A percentile compares a stretch with the other conserved stretches of the same genome.
These are phyloP conservation scores for Earliella scabrosa DNA, from an alignment of 1,284 basidiomycete species.

Conservation along the genomic window DNA sequence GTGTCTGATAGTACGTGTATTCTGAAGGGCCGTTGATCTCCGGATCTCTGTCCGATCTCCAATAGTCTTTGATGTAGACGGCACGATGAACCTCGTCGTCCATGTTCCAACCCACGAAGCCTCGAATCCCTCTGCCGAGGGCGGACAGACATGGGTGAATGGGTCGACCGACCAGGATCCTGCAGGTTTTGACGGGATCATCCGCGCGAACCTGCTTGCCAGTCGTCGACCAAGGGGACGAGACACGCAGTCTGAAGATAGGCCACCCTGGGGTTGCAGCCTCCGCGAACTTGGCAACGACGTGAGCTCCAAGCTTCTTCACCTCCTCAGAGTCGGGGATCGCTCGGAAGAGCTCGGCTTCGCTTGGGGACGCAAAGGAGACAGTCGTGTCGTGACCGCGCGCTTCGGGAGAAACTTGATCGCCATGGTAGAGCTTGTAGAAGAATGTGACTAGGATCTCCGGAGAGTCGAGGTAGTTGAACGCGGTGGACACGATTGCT, in stretches of 20 bases:
- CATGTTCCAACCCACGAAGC: background rate
- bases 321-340: background rate
- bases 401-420: background rate
- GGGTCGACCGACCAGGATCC: no score
- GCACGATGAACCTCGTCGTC: background rate
- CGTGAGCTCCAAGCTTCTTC: background rate
- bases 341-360: background rate
- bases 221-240: background rate
- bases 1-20: no score
- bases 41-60: background rate
- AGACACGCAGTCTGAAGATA: background rate
- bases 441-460: background rate
- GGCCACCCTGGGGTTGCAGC: background rate
- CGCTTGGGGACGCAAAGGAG: no score
- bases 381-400: conserved; percentile 3
- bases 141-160: no score
- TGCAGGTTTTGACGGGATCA: no score
- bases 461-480: conserved; percentile 1
- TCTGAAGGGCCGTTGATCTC: no score
- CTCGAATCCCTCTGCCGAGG: background rate
- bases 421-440: background rate
- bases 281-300: no score
- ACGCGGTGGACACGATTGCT: background rate
- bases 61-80: background rate
- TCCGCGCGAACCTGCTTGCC: background rate